Conservation (phyloP, 192 early-diverging fungal genomes). For the Chytriomyces confervae region DNA sequence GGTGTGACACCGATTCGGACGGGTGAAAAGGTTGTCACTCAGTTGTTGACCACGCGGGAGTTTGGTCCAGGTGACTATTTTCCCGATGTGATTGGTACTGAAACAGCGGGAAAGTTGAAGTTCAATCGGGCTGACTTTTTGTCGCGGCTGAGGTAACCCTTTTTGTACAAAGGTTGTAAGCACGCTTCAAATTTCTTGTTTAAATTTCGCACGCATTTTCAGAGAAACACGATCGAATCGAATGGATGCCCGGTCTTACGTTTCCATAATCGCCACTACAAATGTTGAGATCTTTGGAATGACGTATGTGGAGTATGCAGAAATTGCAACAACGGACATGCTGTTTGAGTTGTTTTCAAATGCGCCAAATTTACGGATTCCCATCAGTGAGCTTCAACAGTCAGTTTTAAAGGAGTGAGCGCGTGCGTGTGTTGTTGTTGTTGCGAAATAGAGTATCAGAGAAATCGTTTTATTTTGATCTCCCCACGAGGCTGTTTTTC, state of each 20-base stretch:
- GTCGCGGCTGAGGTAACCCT: slow-evolving; percentile 7
- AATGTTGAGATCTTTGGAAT: slow-evolving; percentile 27
- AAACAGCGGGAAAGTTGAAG: neutral
- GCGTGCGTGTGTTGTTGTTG: no score
- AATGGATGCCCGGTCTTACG: slow-evolving; percentile 23
- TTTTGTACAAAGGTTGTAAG: neutral
- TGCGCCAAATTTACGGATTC: neutral
- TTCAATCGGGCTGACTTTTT: slow-evolving; percentile 10
- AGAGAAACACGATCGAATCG: slow-evolving; percentile 12
- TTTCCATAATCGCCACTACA: slow-evolving; percentile 21
- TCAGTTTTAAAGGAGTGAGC: slow-evolving; percentile 4
- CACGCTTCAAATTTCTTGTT: neutral
- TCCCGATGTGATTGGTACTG: slow-evolving; percentile 31
- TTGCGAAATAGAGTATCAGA: no score
- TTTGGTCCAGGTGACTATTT: slow-evolving; percentile 36
- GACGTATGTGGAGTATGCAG: slow-evolving; percentile 20
- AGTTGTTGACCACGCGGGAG: slow-evolving; percentile 36
- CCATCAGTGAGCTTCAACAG: slow-evolving; percentile 10
- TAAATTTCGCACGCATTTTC: neutral
- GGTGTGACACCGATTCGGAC: neutral
- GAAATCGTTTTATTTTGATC: no score
- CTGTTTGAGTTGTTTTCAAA: neutral
- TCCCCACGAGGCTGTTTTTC: neutral
- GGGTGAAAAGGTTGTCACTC: slow-evolving; percentile 30
- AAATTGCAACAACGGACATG: slow-evolving; percentile 18